Percentiles rank a stretch among this genome's conserved stretches.
Conservation (phyloP, 208 protist genomes). For the Acanthamoeba lugdunensis region DNA sequence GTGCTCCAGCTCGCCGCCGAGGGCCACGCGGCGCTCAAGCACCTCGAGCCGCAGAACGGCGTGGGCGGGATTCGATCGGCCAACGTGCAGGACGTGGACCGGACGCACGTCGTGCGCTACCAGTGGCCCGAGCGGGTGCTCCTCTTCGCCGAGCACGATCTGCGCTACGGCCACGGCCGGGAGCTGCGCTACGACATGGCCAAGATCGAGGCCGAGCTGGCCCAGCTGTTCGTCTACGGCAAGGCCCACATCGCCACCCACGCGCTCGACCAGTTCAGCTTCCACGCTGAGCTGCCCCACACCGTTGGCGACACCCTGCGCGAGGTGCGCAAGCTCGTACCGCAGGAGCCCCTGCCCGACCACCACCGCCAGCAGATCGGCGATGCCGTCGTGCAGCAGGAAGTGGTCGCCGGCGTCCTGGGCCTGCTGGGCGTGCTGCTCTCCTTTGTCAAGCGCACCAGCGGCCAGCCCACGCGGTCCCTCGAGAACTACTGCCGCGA, state of each 20-base stretch:
- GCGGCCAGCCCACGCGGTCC: constrained; percentile 23
- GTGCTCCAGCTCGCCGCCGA: constrained; percentile 18
- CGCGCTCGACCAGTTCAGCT: constrained; percentile 33
- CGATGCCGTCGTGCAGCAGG: constrained; percentile 27
- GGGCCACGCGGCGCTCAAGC: constrained; percentile 33
- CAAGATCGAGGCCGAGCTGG: constrained; percentile 28
- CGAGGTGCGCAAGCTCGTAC: background rate
- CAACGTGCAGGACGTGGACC: background rate
- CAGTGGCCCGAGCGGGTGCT: constrained; percentile 27
- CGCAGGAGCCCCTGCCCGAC: constrained; percentile 6
- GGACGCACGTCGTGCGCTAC: background rate
- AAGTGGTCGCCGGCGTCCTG: background rate
- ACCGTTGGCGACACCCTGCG: constrained; percentile 1
- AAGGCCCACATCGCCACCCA: constrained; percentile 8
- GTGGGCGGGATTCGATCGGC: constrained; percentile 23
- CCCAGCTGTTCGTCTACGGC: background rate
- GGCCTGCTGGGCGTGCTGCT: constrained; percentile 4
- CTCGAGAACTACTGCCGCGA: background rate
- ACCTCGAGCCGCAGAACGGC: background rate
- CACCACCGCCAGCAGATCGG: background rate
- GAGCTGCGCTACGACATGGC: background rate
- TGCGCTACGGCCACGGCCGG: constrained; percentile 13
- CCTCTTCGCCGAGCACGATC: constrained; percentile 24
- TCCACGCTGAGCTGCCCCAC: constrained; percentile 1
- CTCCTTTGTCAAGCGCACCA: constrained; percentile 8